Evolutionary conservation across 2,329 filamentous ascomycete genomes (phyloP).

Genomic region (Hypomyces rosellus): DNA sequence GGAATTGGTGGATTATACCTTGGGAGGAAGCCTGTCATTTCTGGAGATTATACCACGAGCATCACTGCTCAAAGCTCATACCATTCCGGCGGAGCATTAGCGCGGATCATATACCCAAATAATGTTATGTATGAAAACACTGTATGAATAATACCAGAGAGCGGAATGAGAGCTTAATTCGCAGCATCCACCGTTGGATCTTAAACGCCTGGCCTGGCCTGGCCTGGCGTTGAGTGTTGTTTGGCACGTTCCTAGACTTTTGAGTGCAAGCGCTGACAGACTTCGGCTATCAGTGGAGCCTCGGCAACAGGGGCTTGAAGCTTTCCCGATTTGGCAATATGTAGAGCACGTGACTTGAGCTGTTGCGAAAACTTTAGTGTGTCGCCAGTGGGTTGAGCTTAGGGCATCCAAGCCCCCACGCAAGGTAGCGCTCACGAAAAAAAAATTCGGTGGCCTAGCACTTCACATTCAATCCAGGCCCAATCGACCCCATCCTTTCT

Average conservation of each 20-base stretch:
- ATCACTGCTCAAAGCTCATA: conserved; percentile 6
- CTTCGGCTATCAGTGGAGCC: no score
- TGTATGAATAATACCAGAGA: conserved; percentile 1
- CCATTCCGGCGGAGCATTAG: background rate
- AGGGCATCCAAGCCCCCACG: conserved; percentile 31
- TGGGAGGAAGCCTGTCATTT: background rate
- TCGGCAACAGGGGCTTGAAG: no score
- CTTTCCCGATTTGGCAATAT: background rate
- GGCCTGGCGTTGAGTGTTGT: no score
- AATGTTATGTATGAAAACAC: conserved; percentile 1
- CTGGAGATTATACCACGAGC: background rate
- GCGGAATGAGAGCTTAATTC: background rate
- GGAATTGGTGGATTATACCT: background rate
- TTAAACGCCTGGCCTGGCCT: no score
- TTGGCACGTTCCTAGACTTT: background rate
- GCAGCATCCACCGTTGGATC: no score
- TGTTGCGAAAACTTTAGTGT: background rate
- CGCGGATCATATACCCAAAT: conserved; percentile 5
- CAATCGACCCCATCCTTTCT: conserved; percentile 21
- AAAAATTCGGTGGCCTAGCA: conserved; percentile 27
- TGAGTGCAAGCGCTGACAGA: no score
- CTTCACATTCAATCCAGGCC: conserved; percentile 21
- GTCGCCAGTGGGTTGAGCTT: conserved; percentile 9
- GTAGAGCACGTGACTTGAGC: background rate
- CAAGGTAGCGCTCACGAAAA: conserved; percentile 18